Conservation (phyloP, 805 yeast genomes). For the Candida morakotiae region DNA sequence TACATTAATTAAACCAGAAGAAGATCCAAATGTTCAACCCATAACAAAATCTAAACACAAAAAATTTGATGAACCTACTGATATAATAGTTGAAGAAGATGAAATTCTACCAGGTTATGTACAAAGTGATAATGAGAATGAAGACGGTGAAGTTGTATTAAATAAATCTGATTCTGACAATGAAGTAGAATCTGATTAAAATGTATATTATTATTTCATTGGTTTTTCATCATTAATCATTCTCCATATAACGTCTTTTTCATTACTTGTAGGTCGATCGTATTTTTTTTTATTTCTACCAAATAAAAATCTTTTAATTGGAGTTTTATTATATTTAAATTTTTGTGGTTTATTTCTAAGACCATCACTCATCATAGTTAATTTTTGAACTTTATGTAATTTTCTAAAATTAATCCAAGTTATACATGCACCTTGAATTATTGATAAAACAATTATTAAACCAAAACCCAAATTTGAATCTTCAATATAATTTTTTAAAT, state of each 20-base stretch:
- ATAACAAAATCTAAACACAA: slow-evolving; percentile 39
- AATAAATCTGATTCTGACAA: slow-evolving; percentile 22
- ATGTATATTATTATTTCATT: slow-evolving; percentile 7
- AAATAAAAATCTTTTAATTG: slow-evolving; percentile 17
- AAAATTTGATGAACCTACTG: slow-evolving; percentile 39
- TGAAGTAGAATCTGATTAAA: slow-evolving; percentile 10
- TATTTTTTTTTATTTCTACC: slow-evolving; percentile 18
- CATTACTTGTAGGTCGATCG: slow-evolving; percentile 32
- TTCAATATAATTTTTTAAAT: slow-evolving; percentile 72
- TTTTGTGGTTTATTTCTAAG: slow-evolving; percentile 1
- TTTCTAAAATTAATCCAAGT: slow-evolving; percentile 55
- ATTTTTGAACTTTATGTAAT: slow-evolving; percentile 56
- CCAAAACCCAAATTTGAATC: slow-evolving; percentile 63
- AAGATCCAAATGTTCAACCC: slow-evolving; percentile 52
- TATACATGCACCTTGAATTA: slow-evolving; percentile 50
- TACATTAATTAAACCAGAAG: slow-evolving; percentile 62
- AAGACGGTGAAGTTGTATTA: slow-evolving; percentile 18
- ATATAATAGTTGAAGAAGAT: slow-evolving; percentile 9
- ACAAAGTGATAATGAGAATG: slow-evolving; percentile 14
- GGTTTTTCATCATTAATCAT: slow-evolving; percentile 34
- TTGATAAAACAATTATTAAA: slow-evolving; percentile 48
- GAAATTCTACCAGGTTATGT: slow-evolving; percentile 9
- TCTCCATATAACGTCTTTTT: slow-evolving; percentile 39
- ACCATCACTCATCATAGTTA: slow-evolving; percentile 51
- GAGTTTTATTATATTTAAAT: background rate